A percentile compares a stretch with the other conserved stretches of the same genome.
Evolutionary conservation across 345 rosid genomes (phyloP).

Genomic region (Arabis alpina): DNA sequence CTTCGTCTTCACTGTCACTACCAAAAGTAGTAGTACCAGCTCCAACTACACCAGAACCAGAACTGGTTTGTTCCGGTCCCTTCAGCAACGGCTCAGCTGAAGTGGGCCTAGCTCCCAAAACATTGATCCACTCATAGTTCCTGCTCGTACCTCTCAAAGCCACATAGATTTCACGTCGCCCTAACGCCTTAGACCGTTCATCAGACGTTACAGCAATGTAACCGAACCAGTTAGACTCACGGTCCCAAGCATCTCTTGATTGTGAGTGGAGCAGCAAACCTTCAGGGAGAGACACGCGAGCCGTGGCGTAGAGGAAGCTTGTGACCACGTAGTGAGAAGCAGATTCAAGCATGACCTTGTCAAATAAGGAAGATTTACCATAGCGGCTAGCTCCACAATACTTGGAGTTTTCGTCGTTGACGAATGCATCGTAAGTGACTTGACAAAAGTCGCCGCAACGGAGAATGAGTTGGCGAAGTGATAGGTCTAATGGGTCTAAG

Average conservation of each 20-base stretch:
- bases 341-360: slow-evolving; percentile 68
- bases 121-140: slow-evolving; percentile 78
- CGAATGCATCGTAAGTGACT: slow-evolving; percentile 91
- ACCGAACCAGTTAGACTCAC: slow-evolving; percentile 98
- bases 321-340: slow-evolving; percentile 55
- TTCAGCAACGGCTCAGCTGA: slow-evolving; percentile 56
- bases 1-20: slow-evolving; percentile 58
- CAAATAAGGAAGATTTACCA: slow-evolving; percentile 63
- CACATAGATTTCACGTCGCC: slow-evolving; percentile 79
- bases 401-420: slow-evolving; percentile 79
- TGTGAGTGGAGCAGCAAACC: slow-evolving; percentile 69
- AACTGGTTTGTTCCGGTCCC: slow-evolving; percentile 20
- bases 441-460: slow-evolving; percentile 93
- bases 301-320: slow-evolving; percentile 78
- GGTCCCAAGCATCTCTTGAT: slow-evolving; percentile 86
- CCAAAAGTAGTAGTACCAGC: slow-evolving; percentile 22
- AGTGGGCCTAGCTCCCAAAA: slow-evolving; percentile 61
- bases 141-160: slow-evolving; percentile 81
- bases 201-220: slow-evolving; percentile 78
- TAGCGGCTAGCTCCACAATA: slow-evolving; percentile 90
- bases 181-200: slow-evolving; percentile 48
- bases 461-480: slow-evolving; percentile 72
- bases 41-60: neutral
- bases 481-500: slow-evolving; percentile 68
- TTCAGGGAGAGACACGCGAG: slow-evolving; percentile 59